Base-by-base conservation (phyloP, 805 yeast genomes). In the Yarrowia porcina region DNA sequence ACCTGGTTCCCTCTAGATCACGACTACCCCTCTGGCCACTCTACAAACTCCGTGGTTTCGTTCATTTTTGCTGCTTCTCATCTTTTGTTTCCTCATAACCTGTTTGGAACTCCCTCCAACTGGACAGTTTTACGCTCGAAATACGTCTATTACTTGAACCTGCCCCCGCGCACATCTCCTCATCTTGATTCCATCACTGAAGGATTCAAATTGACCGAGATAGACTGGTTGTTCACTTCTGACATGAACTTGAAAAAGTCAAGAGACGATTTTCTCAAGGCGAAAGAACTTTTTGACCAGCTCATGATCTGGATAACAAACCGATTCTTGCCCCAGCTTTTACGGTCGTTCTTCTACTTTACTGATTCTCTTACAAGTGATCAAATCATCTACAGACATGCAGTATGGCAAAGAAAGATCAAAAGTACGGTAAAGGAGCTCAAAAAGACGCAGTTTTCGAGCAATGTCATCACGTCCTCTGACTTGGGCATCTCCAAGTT, bases 401-500 rank as follows among this genome's bases (percentile, higher is more conserved):
- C 18, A 1, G 11, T 56, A 0, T 56, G 61, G 61, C 49, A n/a
- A 4, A 20, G 6, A 13, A 27, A 5, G 12, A 39, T 36, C 28
- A 18, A 36, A 6, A n/a, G 8, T 2, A 15, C 39, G 0, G n/a
- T 30, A 4, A 3, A 15, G 10, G 38, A 32, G 8, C 38, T 56
- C 5, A 56, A 18, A 12, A 10, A 13, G 9, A 32, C 39, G 5
- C 36, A 56, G 17, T 41, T 30, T 12, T 27, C 38, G 1, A 28
- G 12, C 12, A 1, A 21, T 12, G 17, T 41, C 8, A 3, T 5
- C 39, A 39, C 39, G 8, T 15, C 27, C 11, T 56, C 61, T 8
- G 30, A 20, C 2, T 20, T 56, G 6, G 61, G 61, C 3, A 27
- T 56, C n/a, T 56, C 61, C 7, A 41, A 39, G 23, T 56, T 56